Conservation (phyloP, 768 basidiomycete species). For the Tulasnella sp. region DNA sequence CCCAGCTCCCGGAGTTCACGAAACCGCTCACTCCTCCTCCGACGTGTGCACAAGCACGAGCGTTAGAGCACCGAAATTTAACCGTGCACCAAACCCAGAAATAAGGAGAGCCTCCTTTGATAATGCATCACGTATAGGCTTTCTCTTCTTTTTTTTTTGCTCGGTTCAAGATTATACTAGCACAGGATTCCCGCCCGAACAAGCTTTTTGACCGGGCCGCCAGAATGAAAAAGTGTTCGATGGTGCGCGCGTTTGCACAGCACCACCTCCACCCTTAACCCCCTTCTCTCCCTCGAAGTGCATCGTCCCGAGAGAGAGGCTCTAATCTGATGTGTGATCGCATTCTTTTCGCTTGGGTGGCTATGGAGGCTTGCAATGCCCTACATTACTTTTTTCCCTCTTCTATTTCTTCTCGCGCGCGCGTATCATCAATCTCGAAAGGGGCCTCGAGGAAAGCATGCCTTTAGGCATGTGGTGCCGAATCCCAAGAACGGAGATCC, state of each 20-base stretch:
- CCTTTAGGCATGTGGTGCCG: neutral
- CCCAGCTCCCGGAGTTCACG: neutral
- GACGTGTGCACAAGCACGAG: neutral
- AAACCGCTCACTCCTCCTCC: neutral
- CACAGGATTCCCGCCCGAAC: neutral
- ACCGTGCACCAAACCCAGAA: no score
- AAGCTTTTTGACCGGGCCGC: neutral
- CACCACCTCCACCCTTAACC: neutral
- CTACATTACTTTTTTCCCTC: neutral
- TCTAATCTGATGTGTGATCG: neutral
- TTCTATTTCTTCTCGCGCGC: neutral
- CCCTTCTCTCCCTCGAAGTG: no score
- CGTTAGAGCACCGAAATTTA: neutral
- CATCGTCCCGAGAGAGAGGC: no score
- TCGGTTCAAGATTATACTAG: constrained; percentile 1
- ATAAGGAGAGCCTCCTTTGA: neutral
- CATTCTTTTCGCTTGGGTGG: neutral
- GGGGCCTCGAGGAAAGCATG: neutral
- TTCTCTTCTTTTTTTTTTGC: neutral
- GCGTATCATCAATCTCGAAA: neutral
- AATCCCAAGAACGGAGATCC: neutral
- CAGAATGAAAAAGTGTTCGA: neutral
- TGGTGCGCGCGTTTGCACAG: neutral
- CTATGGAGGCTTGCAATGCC: neutral
- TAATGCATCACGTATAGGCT: neutral